These are phyloP conservation scores for Avena eriantha DNA, from an alignment of 176 grass and related monocot species.

Conservation along the genomic window DNA sequence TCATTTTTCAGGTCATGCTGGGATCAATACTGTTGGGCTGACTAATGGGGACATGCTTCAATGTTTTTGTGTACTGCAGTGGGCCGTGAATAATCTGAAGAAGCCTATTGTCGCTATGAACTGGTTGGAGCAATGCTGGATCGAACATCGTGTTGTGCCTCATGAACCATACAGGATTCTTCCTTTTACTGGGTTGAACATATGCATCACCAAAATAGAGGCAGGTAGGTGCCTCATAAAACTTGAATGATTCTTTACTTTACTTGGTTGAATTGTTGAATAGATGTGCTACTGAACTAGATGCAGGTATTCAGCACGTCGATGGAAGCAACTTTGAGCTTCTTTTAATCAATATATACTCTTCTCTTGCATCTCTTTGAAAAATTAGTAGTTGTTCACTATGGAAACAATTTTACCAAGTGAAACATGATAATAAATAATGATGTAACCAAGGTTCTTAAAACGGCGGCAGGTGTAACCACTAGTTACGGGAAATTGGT, in stretches of 20 bases:
- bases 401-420: constrained; percentile 15
- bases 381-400: constrained; percentile 14
- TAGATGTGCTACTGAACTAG: constrained; percentile 79
- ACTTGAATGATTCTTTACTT: constrained; percentile 80
- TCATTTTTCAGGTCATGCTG: constrained; percentile 22
- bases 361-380: constrained; percentile 38
- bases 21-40: constrained; percentile 24
- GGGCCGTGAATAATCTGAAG: constrained; percentile 80
- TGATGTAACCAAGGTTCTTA: constrained; percentile 1
- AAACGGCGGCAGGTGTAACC: not conserved
- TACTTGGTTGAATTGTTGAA: constrained; percentile 76
- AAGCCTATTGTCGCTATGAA: constrained; percentile 76
- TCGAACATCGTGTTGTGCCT: constrained; percentile 89
- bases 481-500: not conserved
- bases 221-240: constrained; percentile 58
- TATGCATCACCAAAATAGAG: constrained; percentile 83
- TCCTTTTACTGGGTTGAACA: constrained; percentile 91
- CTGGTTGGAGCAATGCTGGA: constrained; percentile 94
- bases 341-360: constrained; percentile 24
- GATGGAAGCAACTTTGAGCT: constrained; percentile 29
- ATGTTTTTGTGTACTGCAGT: constrained; percentile 62
- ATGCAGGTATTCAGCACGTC: constrained; percentile 44
- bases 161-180: constrained; percentile 87
- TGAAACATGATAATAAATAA: constrained; percentile 14
- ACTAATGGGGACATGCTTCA: constrained; percentile 34